Evolutionary conservation across 1,284 basidiomycete genomes (phyloP).

Genomic region (Puccinia coronata): DNA sequence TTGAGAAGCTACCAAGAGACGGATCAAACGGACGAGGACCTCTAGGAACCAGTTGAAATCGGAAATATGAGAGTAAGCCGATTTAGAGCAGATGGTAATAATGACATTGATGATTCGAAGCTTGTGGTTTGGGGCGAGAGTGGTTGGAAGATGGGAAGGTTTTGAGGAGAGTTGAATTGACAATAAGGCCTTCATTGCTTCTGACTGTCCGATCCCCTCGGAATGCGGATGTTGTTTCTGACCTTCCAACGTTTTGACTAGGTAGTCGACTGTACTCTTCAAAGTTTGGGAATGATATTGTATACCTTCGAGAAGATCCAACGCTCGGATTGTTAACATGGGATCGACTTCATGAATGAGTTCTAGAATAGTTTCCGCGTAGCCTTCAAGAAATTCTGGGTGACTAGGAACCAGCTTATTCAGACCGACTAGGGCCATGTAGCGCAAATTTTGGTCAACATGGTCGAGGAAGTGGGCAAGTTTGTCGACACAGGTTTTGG

Average conservation of each 20-base stretch:
- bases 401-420: slow-evolving; percentile 93
- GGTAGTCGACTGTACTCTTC: neutral
- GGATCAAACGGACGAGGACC: slow-evolving; percentile 81
- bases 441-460: slow-evolving; percentile 93
- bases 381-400: slow-evolving; percentile 83
- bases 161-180: slow-evolving; percentile 52
- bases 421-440: slow-evolving; percentile 91
- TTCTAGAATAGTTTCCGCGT: slow-evolving; percentile 86
- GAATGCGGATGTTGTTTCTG: slow-evolving; percentile 65
- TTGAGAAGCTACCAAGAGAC: slow-evolving; percentile 63
- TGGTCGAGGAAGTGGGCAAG: slow-evolving; percentile 88
- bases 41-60: slow-evolving; percentile 98
- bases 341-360: slow-evolving; percentile 92
- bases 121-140: slow-evolving; percentile 65
- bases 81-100: slow-evolving; percentile 75
- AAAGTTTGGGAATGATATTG: slow-evolving; percentile 62
- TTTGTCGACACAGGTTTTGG: slow-evolving; percentile 87
- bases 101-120: slow-evolving; percentile 77
- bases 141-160: slow-evolving; percentile 59
- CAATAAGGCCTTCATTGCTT: slow-evolving; percentile 59
- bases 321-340: slow-evolving; percentile 88
- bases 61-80: slow-evolving; percentile 79
- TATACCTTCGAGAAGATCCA: slow-evolving; percentile 91
- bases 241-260: neutral
- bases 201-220: slow-evolving; percentile 81